Evolutionary conservation across 225 moss, liverwort and hornwort genomes (phyloP).

Genomic region (Bryum argenteum): DNA sequence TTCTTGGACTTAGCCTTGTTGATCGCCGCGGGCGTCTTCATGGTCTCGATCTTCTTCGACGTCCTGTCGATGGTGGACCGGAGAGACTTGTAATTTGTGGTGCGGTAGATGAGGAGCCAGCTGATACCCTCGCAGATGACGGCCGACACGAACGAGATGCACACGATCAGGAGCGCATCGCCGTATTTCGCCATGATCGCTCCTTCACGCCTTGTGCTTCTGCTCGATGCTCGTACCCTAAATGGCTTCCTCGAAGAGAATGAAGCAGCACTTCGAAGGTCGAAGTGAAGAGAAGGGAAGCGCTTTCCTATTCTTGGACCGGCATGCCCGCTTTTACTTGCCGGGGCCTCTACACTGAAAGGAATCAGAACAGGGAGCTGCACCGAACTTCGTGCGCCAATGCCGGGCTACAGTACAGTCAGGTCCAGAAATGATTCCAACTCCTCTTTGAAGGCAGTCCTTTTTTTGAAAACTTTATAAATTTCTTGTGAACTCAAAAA

Average conservation of each 20-base stretch:
- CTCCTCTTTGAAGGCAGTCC: no score
- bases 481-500: no score
- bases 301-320: neutral
- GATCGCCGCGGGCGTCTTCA: conserved; percentile 66
- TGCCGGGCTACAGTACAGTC: no score
- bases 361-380: no score
- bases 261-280: neutral
- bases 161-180: conserved; percentile 85
- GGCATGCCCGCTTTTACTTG: neutral
- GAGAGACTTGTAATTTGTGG: conserved; percentile 85
- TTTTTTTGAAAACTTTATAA: no score
- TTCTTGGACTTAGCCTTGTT: conserved; percentile 86
- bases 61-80: conserved; percentile 91
- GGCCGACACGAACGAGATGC: conserved; percentile 86
- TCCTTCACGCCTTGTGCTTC: neutral
- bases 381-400: no score
- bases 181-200: conserved; percentile 60
- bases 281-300: no score
- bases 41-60: conserved; percentile 87
- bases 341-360: neutral
- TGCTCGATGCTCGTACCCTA: neutral
- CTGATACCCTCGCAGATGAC: conserved; percentile 94
- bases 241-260: neutral
- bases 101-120: conserved; percentile 95
- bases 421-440: no score